Evolutionary conservation across 768 basidiomycete species (phyloP).

Genomic region (Boletus vermiculosoides): DNA sequence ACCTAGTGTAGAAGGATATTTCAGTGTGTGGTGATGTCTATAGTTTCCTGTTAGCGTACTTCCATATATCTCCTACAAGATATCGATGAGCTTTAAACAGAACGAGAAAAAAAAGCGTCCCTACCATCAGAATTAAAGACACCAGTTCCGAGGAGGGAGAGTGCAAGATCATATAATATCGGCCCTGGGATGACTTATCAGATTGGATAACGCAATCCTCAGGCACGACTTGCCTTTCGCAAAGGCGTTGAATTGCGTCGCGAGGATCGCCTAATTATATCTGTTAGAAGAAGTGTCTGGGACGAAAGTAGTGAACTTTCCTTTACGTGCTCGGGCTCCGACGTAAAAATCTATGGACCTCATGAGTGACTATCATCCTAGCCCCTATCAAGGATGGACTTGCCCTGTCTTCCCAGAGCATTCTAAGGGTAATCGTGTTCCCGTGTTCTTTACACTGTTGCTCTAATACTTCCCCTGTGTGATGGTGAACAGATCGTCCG

Average conservation of each 20-base stretch:
- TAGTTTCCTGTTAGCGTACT: conserved; percentile 32
- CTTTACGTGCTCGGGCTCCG: conserved; percentile 50
- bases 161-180: conserved; percentile 5
- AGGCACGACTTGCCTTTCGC: conserved; percentile 35
- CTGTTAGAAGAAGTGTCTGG: not conserved
- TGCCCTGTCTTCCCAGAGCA: conserved; percentile 42
- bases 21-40: not conserved
- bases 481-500: not conserved
- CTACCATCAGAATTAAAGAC: conserved; percentile 60
- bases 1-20: conserved; percentile 32
- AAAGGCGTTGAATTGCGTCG: conserved; percentile 44
- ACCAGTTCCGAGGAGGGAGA: conserved; percentile 47
- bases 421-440: conserved; percentile 30
- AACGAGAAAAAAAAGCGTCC: not conserved
- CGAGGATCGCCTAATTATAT: conserved; percentile 38
- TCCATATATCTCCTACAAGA: conserved; percentile 53
- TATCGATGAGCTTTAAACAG: not conserved
- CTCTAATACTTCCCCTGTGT: conserved; percentile 31
- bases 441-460: conserved; percentile 29
- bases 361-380: not conserved
- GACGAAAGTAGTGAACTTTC: conserved; percentile 8
- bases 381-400: conserved; percentile 12
- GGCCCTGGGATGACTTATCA: conserved; percentile 22
- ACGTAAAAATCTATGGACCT: conserved; percentile 39
- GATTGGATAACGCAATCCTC: conserved; percentile 15